A percentile compares a stretch with the other conserved stretches of the same genome.
These are phyloP conservation scores for Tritrichomonas foetus DNA, from an alignment of 208 protist species.

Conservation along the genomic window DNA sequence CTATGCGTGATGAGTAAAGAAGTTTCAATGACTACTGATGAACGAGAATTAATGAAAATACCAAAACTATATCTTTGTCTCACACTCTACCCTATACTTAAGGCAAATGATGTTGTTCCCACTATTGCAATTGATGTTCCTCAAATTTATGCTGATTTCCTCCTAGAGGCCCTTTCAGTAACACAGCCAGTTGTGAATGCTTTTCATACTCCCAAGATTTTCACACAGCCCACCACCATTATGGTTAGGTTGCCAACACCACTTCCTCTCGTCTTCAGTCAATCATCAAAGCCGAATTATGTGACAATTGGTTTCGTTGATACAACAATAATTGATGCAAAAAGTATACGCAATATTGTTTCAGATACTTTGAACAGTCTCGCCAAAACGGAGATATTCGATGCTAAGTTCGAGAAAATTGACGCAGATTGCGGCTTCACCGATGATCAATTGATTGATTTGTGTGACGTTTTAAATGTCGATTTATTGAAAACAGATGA, in stretches of 20 bases:
- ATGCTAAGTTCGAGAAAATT: too few relatives aligned
- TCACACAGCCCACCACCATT: background rate
- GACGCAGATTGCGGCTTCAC: background rate
- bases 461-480: background rate
- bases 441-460: background rate
- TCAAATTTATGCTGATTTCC: background rate
- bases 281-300: background rate
- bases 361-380: background rate
- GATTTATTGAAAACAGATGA: background rate
- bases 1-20: background rate
- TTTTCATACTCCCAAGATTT: background rate
- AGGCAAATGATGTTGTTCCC: background rate
- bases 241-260: background rate
- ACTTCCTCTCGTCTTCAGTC: background rate
- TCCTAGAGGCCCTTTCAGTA: background rate
- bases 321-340: background rate
- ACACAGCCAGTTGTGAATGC: background rate
- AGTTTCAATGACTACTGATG: background rate
- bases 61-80: background rate
- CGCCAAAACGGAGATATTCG: background rate
- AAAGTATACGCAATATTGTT: background rate
- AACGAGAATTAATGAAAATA: background rate
- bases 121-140: background rate
- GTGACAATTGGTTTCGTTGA: background rate
- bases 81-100: background rate